Conservation (phyloP, 2,329 filamentous ascomycete species). For the Clonostachys chloroleuca region DNA sequence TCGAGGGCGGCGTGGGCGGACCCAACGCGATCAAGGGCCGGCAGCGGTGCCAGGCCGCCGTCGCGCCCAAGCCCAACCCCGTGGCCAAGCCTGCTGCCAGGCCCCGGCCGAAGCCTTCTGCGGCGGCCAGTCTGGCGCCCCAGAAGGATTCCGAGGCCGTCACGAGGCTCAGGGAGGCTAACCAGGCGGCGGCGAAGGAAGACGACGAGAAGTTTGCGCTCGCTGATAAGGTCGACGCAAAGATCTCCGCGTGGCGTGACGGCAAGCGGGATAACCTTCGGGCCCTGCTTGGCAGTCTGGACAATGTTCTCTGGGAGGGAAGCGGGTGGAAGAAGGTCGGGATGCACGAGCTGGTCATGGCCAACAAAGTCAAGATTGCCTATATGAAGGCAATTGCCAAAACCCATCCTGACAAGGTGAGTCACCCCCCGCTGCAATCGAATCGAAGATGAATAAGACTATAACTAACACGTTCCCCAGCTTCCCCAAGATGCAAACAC, state of each 20-base stretch:
- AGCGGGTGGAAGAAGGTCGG: constrained; percentile 97
- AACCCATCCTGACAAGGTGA: constrained; percentile 97
- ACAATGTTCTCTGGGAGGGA: constrained; percentile 84
- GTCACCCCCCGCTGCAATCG: constrained; percentile 16
- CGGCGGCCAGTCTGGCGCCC: constrained; percentile 29
- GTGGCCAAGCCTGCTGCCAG: constrained; percentile 38
- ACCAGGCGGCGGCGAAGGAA: constrained; percentile 76
- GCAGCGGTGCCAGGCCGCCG: constrained; percentile 82
- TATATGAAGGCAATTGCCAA: constrained; percentile 99
- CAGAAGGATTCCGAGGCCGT: constrained; percentile 70
- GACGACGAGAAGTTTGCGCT: constrained; percentile 94
- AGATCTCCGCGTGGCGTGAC: constrained; percentile 75
- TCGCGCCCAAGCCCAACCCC: constrained; percentile 61
- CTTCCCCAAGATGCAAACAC: constrained; percentile 60
- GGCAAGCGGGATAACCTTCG: constrained; percentile 91
- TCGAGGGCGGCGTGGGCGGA: constrained; percentile 84
- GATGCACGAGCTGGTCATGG: constrained; percentile 87
- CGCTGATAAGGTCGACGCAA: constrained; percentile 78
- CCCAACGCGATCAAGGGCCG: constrained; percentile 78
- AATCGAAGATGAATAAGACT: background rate
- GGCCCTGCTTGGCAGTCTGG: constrained; percentile 80
- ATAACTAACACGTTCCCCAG: constrained; percentile 25
- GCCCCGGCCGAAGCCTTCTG: constrained; percentile 38
- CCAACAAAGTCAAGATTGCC: constrained; percentile 91
- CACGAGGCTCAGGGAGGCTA: constrained; percentile 74